These are phyloP conservation scores for Colletotrichum tamarilloi DNA, from an alignment of 2,329 filamentous ascomycete genomes.

Conservation along the genomic window DNA sequence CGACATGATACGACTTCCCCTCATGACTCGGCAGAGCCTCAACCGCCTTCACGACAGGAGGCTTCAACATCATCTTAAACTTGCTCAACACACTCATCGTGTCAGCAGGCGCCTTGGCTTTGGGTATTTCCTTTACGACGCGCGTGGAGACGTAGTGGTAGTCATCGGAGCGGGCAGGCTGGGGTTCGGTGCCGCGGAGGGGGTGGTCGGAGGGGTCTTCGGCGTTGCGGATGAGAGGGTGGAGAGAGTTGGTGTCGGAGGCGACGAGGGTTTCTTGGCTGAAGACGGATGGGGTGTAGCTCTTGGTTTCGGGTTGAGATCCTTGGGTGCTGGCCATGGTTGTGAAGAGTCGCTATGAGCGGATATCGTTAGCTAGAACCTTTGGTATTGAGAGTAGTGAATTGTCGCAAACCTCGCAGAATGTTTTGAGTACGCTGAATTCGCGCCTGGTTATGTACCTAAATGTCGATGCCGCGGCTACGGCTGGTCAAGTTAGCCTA, in stretches of 20 bases:
- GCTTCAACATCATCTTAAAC: conserved; percentile 30
- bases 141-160: conserved; percentile 26
- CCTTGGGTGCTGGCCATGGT: background rate
- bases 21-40: conserved; percentile 28
- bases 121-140: conserved; percentile 30
- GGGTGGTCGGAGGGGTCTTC: background rate
- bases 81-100: conserved; percentile 11
- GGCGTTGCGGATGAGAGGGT: conserved; percentile 12
- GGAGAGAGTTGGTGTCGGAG: conserved; percentile 23
- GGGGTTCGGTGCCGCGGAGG: conserved; percentile 17
- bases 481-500: background rate
- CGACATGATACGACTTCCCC: conserved; percentile 34
- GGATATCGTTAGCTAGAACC: background rate
- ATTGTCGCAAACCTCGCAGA: background rate
- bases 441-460: background rate
- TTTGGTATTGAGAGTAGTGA: background rate
- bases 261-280: conserved; percentile 25
- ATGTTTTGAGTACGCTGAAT: background rate
- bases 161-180: conserved; percentile 17
- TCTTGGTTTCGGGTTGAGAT: background rate
- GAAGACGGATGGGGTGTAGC: conserved; percentile 10
- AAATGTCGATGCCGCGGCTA: background rate
- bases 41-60: conserved; percentile 28
- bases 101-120: conserved; percentile 16
- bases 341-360: background rate